These are phyloP conservation scores for Picochlorum sp. DNA, from an alignment of 139 green algal species.

Conservation along the genomic window DNA sequence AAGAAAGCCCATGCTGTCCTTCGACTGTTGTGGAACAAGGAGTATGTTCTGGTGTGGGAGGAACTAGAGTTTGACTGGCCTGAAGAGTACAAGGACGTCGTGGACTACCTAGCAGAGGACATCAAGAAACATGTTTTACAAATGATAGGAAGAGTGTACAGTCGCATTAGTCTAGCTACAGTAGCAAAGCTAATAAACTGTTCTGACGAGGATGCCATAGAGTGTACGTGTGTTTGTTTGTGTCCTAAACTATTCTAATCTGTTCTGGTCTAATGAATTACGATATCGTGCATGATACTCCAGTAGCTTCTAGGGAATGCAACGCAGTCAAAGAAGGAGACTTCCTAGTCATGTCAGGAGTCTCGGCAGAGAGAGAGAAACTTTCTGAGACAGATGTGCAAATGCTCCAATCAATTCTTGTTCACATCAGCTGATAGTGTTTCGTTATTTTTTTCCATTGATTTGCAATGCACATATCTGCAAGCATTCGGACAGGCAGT, in stretches of 20 bases:
- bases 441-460: slow-evolving; percentile 5
- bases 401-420: slow-evolving; percentile 17
- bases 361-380: background rate
- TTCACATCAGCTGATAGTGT: slow-evolving; percentile 1
- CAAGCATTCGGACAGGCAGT: slow-evolving; percentile 33
- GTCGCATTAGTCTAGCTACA: slow-evolving; percentile 4
- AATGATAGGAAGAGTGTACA: slow-evolving; percentile 13
- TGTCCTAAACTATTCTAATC: background rate
- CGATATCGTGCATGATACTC: too few relatives aligned
- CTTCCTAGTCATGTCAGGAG: background rate
- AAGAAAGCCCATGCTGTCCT: slow-evolving; percentile 15
- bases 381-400: slow-evolving; percentile 6
- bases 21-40: slow-evolving; percentile 26
- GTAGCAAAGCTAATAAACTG: slow-evolving; percentile 14
- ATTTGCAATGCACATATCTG: slow-evolving; percentile 7
- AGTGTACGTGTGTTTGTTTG: background rate
- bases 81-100: slow-evolving; percentile 2
- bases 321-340: background rate
- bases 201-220: slow-evolving; percentile 13
- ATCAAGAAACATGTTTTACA: slow-evolving; percentile 6
- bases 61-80: slow-evolving; percentile 13
- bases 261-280: too few relatives aligned
- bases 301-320: background rate
- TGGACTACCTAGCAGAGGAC: background rate
- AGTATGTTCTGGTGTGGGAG: slow-evolving; percentile 21